Conservation (phyloP, 2,329 filamentous ascomycete genomes). For the Cadophora sp. region DNA sequence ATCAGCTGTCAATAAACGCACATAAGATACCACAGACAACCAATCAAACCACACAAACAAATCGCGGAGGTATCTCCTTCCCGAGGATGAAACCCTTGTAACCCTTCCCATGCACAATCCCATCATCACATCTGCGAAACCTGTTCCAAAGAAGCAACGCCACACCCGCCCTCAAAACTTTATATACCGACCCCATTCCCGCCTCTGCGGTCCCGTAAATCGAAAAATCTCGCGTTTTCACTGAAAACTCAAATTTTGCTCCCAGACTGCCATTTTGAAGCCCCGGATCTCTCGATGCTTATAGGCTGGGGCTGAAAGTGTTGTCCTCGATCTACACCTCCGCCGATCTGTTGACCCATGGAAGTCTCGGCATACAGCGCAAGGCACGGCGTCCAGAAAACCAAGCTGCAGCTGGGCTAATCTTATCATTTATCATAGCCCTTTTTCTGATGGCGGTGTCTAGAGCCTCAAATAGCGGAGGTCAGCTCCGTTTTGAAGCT, state of each 20-base stretch:
- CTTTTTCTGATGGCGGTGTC: not conserved
- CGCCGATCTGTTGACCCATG: not conserved
- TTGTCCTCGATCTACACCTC: not conserved
- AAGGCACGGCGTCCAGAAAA: not conserved
- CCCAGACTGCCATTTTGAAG: not conserved
- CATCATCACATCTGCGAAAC: not conserved
- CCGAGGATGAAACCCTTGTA: not conserved
- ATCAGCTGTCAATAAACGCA: constrained; percentile 6
- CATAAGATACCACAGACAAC: not conserved
- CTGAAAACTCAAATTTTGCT: constrained; percentile 5
- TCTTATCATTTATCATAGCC: not conserved
- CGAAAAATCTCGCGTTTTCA: constrained; percentile 11
- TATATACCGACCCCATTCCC: not conserved
- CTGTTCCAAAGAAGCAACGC: not conserved
- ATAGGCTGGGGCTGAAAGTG: not conserved
- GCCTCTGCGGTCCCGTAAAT: not conserved
- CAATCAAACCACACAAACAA: not conserved
- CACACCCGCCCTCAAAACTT: not conserved
- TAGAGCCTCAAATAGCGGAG: constrained; percentile 9
- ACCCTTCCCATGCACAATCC: constrained; percentile 3
- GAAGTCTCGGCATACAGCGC: not conserved
- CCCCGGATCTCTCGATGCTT: constrained; percentile 8
- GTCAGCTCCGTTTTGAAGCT: not conserved
- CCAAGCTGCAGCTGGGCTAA: not conserved
- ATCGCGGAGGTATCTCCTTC: not conserved